Evolutionary conservation across 345 rosid genomes (phyloP), one percentile per base, ranked within the genome.

Genomic region (Syzygium oleosum): DNA sequence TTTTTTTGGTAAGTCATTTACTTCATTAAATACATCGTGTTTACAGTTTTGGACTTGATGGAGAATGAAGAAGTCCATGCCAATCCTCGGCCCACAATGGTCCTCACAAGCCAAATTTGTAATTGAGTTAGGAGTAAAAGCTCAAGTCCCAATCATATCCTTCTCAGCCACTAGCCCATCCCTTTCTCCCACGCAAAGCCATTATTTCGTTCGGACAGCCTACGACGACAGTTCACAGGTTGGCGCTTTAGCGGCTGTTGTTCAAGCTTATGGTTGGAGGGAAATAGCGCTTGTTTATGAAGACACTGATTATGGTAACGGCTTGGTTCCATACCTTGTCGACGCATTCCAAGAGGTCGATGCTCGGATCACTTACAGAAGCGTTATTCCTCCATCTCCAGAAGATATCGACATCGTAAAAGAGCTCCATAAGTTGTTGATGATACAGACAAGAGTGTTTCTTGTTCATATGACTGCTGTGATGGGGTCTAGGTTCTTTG

Each of bases 41-140:
- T 8, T 56, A 61, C 93, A 92, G 94, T 90, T 34, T 38, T 89
- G 25, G 93, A 93, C 31, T 85, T 92, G 89, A 87, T 93, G 65
- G 43, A 90, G 52, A 92, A 93, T 43, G 88, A 65, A 43, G 52
- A 89, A 63, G 93, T 92, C 38, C 88, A 90, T 21, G 93, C 92
- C 92, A 38, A 92, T 93, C 63, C n/a, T 93, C 2, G 94, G 93
- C 3, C 93, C 93, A 34, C 52, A 77, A 41, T 84, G 84, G 52
- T 88, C 93, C 16, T 88, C 38, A 85, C 91, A 91, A 73, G 86
- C 93, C n/a, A 63, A 88, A n/a, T 90, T 92, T 80, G 55, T 91
- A 12, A 68, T 89, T 17, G 84, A 87, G 23, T 85, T 92, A 0
- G 93, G 94, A 31, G 84, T 61, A 68, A 91, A 89, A 56, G 88